Base-by-base conservation (phyloP, 2,329 filamentous ascomycete genomes). In the Sphaerulina populicola region DNA sequence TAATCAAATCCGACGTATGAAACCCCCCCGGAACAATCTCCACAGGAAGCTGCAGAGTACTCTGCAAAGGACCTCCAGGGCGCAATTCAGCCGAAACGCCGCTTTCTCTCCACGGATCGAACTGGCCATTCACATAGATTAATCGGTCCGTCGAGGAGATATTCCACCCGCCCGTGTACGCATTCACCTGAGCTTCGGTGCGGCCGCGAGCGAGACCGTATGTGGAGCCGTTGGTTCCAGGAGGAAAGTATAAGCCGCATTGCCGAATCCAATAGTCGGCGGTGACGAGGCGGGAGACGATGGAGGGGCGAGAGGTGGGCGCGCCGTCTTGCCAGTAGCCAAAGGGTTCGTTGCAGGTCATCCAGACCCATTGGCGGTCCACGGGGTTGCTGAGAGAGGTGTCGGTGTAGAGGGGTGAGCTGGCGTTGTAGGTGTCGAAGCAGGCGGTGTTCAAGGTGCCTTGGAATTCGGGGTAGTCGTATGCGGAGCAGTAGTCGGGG, bases 341-440 rank as follows among this genome's bases (percentile, higher is more conserved):
- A 52, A 78, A 75, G 15, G 80, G 78, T 62, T 83, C 77, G 60
- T 83, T 82, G 70, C 80, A 83, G 2, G 74, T 69, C 65, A 81
- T 72, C 79, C 79, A 83, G 11, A 70, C 62, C 79, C 79, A 83
- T 54, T 80, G 76, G 0, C 77, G 67, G 56, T 77, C 70, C 30
- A 68, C 59, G 0, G 60, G 49, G 60, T 82, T 81, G 43, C 55
- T 55, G 5, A 76, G 66, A 1, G 65, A 68, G 23, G 60, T 64
- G 60, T 82, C 77, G 2, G 73, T 76, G 65, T 71, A 82, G 2
- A 76, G 56, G 0, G 73, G 68, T 53, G 68, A 77, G 14, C 67
- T 69, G 6, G 68, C 54, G 57, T 82, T 74, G 63, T 79, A 73
- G 1, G 72, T 76, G 62, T 81, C 68, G 52, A 75, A 75, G 62